phyloP scores from a whole-genome alignment of 2,329 filamentous ascomycete species.

The Fusarium fujikuroi region DNA sequence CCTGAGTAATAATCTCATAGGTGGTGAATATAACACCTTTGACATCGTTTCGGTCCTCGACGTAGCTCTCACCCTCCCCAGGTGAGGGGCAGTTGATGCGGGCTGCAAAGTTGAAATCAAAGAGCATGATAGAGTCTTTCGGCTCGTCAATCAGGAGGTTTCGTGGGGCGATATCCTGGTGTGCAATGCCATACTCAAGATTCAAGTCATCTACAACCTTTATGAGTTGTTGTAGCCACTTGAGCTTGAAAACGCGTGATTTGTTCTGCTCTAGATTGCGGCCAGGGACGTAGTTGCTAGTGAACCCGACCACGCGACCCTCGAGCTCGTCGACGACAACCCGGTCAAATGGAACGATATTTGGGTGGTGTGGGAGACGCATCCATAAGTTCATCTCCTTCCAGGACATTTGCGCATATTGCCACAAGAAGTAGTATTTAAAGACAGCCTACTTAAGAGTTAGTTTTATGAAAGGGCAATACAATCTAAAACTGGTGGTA shows the following conservation, averaged over 20 bases:
- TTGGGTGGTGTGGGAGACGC: conserved; percentile 49
- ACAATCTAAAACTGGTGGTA: not conserved
- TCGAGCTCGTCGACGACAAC: conserved; percentile 49
- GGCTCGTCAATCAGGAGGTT: conserved; percentile 51
- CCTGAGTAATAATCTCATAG: conserved; percentile 53
- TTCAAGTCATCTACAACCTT: conserved; percentile 49
- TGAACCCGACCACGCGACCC: conserved; percentile 50
- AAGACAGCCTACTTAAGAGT: conserved; percentile 38
- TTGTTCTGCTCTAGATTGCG: conserved; percentile 46
- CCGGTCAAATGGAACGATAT: conserved; percentile 49
- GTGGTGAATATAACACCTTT: conserved; percentile 50
- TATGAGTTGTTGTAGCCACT: conserved; percentile 52
- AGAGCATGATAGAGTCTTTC: conserved; percentile 49
- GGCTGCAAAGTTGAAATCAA: conserved; percentile 51
- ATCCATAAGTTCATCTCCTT: conserved; percentile 49
- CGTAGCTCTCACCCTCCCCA: conserved; percentile 2
- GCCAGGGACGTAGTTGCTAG: conserved; percentile 46
- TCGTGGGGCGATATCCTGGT: conserved; percentile 53
- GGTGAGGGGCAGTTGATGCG: conserved; percentile 23
- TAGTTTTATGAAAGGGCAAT: not conserved
- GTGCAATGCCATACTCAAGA: conserved; percentile 49
- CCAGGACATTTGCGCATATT: conserved; percentile 41
- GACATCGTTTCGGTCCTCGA: conserved; percentile 46
- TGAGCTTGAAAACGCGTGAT: conserved; percentile 48
- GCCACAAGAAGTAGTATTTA: conserved; percentile 48